Percentiles rank a stretch among this genome's conserved stretches.
Conservation (phyloP, 2,329 filamentous ascomycete species). For the Graphilbum ipis-grandicollis region DNA sequence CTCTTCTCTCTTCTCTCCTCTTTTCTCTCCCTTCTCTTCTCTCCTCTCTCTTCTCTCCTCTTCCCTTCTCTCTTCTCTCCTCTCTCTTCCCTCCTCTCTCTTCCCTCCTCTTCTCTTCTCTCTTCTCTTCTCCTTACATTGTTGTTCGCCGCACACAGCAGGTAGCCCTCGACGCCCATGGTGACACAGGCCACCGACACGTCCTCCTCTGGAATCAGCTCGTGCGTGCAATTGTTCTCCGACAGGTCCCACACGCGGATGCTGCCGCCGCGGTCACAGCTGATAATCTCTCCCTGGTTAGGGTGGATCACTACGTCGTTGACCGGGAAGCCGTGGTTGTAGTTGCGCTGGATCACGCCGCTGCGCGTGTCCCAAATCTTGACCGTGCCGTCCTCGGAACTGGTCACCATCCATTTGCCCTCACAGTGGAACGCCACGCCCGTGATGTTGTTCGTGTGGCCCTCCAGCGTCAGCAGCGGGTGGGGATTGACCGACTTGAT, state of each 20-base stretch:
- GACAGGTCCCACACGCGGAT: conserved; percentile 93
- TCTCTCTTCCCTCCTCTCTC: not conserved
- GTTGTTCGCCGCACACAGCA: conserved; percentile 89
- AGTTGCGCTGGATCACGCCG: conserved; percentile 79
- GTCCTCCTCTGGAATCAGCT: conserved; percentile 91
- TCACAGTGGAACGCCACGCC: conserved; percentile 97
- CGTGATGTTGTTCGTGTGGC: conserved; percentile 89
- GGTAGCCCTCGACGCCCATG: conserved; percentile 81
- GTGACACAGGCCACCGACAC: conserved; percentile 88
- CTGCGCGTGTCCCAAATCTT: conserved; percentile 93
- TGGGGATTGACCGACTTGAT: conserved; percentile 98
- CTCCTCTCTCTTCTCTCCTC: too few relatives aligned
- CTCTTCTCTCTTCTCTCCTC: too few relatives aligned
- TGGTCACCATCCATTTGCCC: conserved; percentile 99
- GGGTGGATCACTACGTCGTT: conserved; percentile 99
- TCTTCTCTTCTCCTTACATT: conserved; percentile 34
- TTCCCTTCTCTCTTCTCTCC: too few relatives aligned
- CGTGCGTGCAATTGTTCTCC: conserved; percentile 92
- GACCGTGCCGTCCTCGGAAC: conserved; percentile 87
- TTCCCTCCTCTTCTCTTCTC: not conserved
- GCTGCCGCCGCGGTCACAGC: conserved; percentile 81
- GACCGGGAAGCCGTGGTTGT: conserved; percentile 72
- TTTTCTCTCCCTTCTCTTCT: too few relatives aligned
- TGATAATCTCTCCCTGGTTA: conserved; percentile 96
- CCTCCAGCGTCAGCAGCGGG: conserved; percentile 82